phyloP scores from a whole-genome alignment of 345 rosid species.

The Boechera stricta region DNA sequence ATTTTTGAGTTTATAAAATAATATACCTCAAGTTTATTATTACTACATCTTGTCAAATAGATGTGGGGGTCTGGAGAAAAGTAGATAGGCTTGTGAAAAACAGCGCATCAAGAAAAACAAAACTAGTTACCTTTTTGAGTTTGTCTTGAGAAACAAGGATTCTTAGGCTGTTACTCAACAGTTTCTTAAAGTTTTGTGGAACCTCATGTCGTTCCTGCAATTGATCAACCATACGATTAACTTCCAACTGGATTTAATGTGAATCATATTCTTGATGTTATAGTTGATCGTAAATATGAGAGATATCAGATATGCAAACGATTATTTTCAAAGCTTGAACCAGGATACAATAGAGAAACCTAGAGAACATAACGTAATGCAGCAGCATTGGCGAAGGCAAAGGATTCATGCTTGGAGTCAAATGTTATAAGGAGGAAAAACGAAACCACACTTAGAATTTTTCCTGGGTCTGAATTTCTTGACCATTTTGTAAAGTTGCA shows the following conservation, averaged over 20 bases:
- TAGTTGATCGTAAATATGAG: neutral
- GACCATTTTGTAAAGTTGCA: neutral
- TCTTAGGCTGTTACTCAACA: constrained; percentile 59
- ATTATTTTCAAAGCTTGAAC: neutral
- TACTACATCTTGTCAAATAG: neutral
- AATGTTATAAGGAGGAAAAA: neutral
- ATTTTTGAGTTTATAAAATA: neutral
- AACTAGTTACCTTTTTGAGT: constrained; percentile 64
- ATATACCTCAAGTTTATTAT: neutral
- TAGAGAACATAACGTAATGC: neutral
- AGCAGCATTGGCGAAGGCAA: neutral
- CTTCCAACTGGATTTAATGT: neutral
- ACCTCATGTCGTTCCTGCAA: constrained; percentile 69
- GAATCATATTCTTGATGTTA: neutral
- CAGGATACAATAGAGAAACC: neutral
- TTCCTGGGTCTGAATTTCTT: neutral
- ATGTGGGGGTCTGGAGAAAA: neutral
- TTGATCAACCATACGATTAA: constrained; percentile 25
- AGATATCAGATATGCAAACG: neutral
- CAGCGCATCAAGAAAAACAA: neutral
- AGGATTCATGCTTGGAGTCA: neutral
- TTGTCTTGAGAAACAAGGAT: constrained; percentile 63
- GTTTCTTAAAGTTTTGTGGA: constrained; percentile 63
- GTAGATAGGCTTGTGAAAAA: neutral
- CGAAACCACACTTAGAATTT: neutral